Base-by-base conservation (phyloP, 148 eudicot species). In the Amaranthus hypochondriacus region DNA sequence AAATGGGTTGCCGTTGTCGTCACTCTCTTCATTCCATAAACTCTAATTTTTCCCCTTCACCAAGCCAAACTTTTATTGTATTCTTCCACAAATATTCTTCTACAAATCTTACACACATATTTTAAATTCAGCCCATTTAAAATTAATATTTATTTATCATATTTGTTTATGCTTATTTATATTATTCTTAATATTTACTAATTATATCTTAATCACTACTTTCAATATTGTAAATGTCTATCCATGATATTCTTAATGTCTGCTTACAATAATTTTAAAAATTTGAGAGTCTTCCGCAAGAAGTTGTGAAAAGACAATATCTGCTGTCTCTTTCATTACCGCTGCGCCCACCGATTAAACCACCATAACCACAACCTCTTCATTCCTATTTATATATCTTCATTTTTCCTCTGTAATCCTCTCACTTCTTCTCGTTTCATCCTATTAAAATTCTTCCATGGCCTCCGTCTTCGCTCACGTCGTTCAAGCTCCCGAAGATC, bases 401-500 rank as follows among this genome's bases (percentile, higher is more conserved):
- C 10, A 9, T 1, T 28, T 60, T 8, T 7, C 44, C 7, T 12
- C 64, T 7, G 14, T 7, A 57, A 57, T 3, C 59, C 47, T 58
- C 70, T 68, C 55, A 47, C 48, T 48, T 1, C 2, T 6, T 56
- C 49, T 0, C 7, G 11, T 74, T 49, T 39, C 62, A 1, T 42
- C 8, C 18, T 10, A 7, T 56, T 8, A 14, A 7, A 3, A 28
- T 21, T 12, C 18, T 65, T 58, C 28, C 47, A 83, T 83, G 86
- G 84, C 82, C 69, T 86, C 90, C 59, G 84, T 85, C 48, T 88
- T 89, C 78, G 82, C 87, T 51, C 61, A 76, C 54, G 70, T 89
- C 69, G 87, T 76, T 74, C 94, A 78, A 70, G 94, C 89, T 54
- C 94, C 94, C 57, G 94, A 89, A 80, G 94, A 89, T 86, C 86